Base-by-base conservation (phyloP, 2,329 filamentous ascomycete genomes). In the Aspergillus neoniger region DNA sequence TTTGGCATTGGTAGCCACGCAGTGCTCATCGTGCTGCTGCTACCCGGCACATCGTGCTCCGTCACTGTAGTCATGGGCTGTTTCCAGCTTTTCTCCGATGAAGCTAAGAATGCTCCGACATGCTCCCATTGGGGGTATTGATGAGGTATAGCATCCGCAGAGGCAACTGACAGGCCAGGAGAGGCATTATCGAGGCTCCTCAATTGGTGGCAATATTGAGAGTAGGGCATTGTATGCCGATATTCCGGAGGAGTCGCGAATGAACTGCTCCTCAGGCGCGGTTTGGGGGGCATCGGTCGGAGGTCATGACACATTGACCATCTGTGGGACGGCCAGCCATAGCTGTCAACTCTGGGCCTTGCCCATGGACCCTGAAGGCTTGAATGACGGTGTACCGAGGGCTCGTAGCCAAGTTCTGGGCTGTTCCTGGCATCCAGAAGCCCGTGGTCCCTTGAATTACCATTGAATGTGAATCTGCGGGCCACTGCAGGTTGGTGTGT, bases 391-490 rank as follows among this genome's bases (percentile, higher is more conserved):
- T 66, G 64, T 21, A 65, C 30, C 17, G 61, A 53, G 57, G 49
- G 55, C 17, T 63, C 57, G 15, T 66, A 63, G 15, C 30, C 43
- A 10, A 44, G 5, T 25, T 38, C 62, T 17, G 32, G 30, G 5
- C 25, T 28, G 39, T n/a, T 9, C 6, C 58, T 55, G 6, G 36
- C 52, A 51, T 51, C 54, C 14, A n/a, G 54, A 39, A 56, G 9
- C 43, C 61, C 58, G 5, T 49, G 15, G 25, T 61, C 59, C 21
- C 58, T 62, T 10, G 56, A 39, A 36, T 57, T 64, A 47, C 66
- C 65, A 2, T 61, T 63, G 25, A 65, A 57, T 23, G 62, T 66
- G n/a, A 67, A 69, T 14, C 59, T 58, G 23, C 59, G 62, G 39
- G 49, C 53, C 9, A 48, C 54, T 5, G 47, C 21, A 14, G 60